phyloP scores from a whole-genome alignment of 805 yeast genomes.

The Ogataea salicorniae region DNA sequence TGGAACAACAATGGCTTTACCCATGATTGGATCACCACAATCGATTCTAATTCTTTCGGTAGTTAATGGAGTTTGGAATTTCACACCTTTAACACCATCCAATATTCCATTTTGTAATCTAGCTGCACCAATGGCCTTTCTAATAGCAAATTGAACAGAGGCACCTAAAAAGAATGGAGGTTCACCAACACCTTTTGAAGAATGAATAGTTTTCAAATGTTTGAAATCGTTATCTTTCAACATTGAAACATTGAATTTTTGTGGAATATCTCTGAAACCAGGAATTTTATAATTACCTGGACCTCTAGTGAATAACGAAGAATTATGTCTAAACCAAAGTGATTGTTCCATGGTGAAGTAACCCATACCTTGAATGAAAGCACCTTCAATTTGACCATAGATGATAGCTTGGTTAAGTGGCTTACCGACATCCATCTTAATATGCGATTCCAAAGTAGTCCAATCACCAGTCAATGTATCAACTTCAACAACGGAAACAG shows the following conservation, averaged over 20 bases:
- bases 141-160: constrained; percentile 38
- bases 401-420: constrained; percentile 45
- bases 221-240: constrained; percentile 36
- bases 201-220: constrained; percentile 39
- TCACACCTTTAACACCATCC: constrained; percentile 19
- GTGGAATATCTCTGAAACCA: constrained; percentile 45
- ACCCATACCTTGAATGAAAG: constrained; percentile 46
- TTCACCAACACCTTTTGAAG: constrained; percentile 46
- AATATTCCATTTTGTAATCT: constrained; percentile 28
- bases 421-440: constrained; percentile 45
- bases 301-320: constrained; percentile 40
- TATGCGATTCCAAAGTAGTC: constrained; percentile 37
- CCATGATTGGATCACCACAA: constrained; percentile 33
- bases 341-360: constrained; percentile 45
- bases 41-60: constrained; percentile 38
- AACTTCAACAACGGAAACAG: constrained; percentile 38
- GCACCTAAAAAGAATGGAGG: constrained; percentile 45
- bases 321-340: constrained; percentile 38
- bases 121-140: constrained; percentile 37
- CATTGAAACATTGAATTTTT: constrained; percentile 37
- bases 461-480: constrained; percentile 46
- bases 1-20: constrained; percentile 29
- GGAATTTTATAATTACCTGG: constrained; percentile 49
- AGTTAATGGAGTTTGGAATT: constrained; percentile 37
- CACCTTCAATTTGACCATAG: constrained; percentile 48